Percentiles rank a stretch among this genome's conserved stretches.
phyloP scores from a whole-genome alignment of 1,284 basidiomycete species.

The Sutorius eximius region DNA sequence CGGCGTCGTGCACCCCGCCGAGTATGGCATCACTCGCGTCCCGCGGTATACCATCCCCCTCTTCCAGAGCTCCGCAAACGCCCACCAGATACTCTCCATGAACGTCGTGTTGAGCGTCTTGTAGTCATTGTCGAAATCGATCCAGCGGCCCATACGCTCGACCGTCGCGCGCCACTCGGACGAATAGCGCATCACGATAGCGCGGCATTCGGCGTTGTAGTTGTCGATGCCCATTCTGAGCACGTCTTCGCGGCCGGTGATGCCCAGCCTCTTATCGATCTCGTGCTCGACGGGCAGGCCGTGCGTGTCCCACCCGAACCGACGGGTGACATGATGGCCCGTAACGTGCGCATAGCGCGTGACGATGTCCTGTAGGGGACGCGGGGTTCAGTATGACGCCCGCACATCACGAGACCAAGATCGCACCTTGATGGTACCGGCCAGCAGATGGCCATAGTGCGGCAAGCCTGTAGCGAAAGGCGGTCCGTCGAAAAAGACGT shows the following conservation, averaged over 20 bases:
- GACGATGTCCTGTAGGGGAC: conserved; percentile 77
- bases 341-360: conserved; percentile 94
- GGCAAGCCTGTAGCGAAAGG: conserved; percentile 97
- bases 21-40: conserved; percentile 97
- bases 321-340: conserved; percentile 91
- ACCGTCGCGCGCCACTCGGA: conserved; percentile 93
- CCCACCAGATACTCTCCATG: conserved; percentile 99
- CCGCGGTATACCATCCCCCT: conserved; percentile 96
- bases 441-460: conserved; percentile 91
- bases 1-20: conserved; percentile 94
- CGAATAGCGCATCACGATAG: conserved; percentile 98
- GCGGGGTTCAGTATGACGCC: background rate
- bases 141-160: conserved; percentile 99
- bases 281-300: conserved; percentile 99
- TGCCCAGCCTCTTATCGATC: conserved; percentile 96
- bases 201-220: conserved; percentile 96
- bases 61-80: conserved; percentile 91
- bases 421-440: conserved; percentile 93
- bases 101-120: conserved; percentile 93
- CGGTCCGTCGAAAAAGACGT: conserved; percentile 96
- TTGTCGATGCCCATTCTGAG: conserved; percentile 95
- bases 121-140: conserved; percentile 99
- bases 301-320: conserved; percentile 99
- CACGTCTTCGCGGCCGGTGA: conserved; percentile 93
- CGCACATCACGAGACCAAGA: background rate